Base-by-base conservation (phyloP, 805 yeast genomes). In the Starmerella floricola region DNA sequence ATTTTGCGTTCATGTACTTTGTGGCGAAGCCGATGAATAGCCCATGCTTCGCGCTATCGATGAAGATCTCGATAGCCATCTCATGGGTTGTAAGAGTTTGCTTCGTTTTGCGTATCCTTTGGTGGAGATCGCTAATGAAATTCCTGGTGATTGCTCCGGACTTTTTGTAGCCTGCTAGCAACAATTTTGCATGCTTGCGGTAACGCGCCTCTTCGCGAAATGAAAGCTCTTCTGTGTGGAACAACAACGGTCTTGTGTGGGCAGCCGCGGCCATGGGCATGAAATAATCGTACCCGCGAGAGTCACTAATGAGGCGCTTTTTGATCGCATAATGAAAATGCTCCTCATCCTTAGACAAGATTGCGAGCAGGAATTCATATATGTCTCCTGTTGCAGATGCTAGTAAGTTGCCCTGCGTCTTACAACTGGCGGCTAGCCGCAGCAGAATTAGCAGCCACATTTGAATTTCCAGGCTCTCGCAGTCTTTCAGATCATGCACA, bases 361-460 rank as follows among this genome's bases (percentile, higher is more conserved):
- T 27, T 2, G 24, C 29, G 3, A 23, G 12, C 6, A 38, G 24
- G 13, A 42, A 17, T n/a, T 3, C 13, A 16, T 32, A 38, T 6
- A 38, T 15, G 10, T 28, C 36, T 2, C 4, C 13, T 4, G 32
- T 15, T 2, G 27, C 38, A 11, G 13, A 10, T 27, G 20, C 13
- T 4, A 42, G 28, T 3, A 11, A n/a, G 10, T 34, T 26, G 3
- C 31, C 45, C 3, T 27, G 29, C 6, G 34, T 23, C 5, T 29
- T 18, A 16, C 36, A 38, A 15, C 45, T 34, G 3, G 41, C 45
- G 8, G 38, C 49, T 1, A 42, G 41, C n/a, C 49, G 21, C 4
- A 45, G 37, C 47, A 58, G 12, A 49, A 56, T 34, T 40, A 41
- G 24, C 46, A 53, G 36, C 56, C 58, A 31, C 55, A 56, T 47